phyloP scores from a whole-genome alignment of 192 early-diverging fungal genomes.

The Coemansia sp. region DNA sequence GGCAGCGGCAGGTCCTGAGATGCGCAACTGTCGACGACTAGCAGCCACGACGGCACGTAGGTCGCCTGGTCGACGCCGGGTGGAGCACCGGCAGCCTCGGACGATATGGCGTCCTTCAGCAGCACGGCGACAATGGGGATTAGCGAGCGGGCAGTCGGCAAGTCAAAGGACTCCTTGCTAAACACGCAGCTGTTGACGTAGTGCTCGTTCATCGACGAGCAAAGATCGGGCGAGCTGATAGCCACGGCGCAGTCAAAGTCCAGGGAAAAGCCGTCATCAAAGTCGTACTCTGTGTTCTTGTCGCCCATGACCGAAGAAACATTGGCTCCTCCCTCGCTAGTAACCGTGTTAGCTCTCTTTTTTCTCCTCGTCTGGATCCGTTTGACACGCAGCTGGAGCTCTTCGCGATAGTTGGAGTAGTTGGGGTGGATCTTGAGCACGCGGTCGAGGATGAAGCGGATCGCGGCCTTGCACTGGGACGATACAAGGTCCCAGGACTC shows the following conservation, averaged over 20 bases:
- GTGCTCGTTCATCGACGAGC: constrained; percentile 30
- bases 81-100: constrained; percentile 10
- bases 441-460: constrained; percentile 37
- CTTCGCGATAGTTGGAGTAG: constrained; percentile 39
- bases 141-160: constrained; percentile 39
- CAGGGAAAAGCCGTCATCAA: constrained; percentile 16
- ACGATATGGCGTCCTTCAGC: constrained; percentile 43
- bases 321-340: not conserved
- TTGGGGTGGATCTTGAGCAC: constrained; percentile 47
- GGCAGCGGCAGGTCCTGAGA: constrained; percentile 22
- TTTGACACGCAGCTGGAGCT: constrained; percentile 34
- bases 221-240: constrained; percentile 41
- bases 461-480: constrained; percentile 25
- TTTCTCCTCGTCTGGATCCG: constrained; percentile 16
- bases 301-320: not conserved
- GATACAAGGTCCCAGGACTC: constrained; percentile 40
- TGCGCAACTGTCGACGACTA: constrained; percentile 22
- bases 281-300: not conserved
- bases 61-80: constrained; percentile 1
- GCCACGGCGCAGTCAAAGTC: constrained; percentile 49
- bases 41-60: constrained; percentile 8
- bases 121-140: constrained; percentile 51
- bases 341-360: not conserved
- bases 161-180: constrained; percentile 34
- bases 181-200: constrained; percentile 39